These are phyloP conservation scores for Tympanopsis confertula DNA, from an alignment of 2,329 filamentous ascomycete genomes.

Conservation along the genomic window DNA sequence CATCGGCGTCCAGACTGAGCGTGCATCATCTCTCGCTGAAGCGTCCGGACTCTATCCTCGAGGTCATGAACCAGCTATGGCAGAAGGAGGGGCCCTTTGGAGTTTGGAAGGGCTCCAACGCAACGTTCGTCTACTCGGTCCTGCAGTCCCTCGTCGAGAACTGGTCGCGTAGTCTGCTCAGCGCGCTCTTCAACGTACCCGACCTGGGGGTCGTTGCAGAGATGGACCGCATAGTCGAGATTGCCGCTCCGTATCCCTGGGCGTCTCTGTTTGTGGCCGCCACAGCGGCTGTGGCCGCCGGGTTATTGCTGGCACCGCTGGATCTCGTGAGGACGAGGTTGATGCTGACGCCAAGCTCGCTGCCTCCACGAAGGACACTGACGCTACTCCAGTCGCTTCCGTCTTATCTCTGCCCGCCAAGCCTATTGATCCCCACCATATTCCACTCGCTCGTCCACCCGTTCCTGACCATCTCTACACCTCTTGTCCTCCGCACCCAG, in stretches of 20 bases:
- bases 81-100: slow-evolving; percentile 80
- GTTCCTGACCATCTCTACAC: slow-evolving; percentile 69
- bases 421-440: slow-evolving; percentile 71
- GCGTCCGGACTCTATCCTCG: slow-evolving; percentile 69
- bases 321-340: slow-evolving; percentile 83
- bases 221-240: slow-evolving; percentile 61
- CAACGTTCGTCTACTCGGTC: slow-evolving; percentile 82
- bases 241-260: slow-evolving; percentile 71
- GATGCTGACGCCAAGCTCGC: slow-evolving; percentile 70
- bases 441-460: slow-evolving; percentile 78
- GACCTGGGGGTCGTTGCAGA: slow-evolving; percentile 69
- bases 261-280: slow-evolving; percentile 66
- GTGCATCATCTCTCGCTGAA: slow-evolving; percentile 59
- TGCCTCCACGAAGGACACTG: slow-evolving; percentile 66
- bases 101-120: slow-evolving; percentile 88
- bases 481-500: slow-evolving; percentile 74
- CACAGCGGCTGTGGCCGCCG: slow-evolving; percentile 56
- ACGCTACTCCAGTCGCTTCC: slow-evolving; percentile 69
- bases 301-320: slow-evolving; percentile 71
- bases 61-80: slow-evolving; percentile 81
- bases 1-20: slow-evolving; percentile 14
- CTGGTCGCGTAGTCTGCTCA: slow-evolving; percentile 83
- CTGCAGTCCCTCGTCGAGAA: slow-evolving; percentile 79
- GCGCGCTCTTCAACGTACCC: slow-evolving; percentile 79
- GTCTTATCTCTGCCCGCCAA: slow-evolving; percentile 59